phyloP scores from a whole-genome alignment of 2,329 filamentous ascomycete species.

The Epichloe gansuensis region DNA sequence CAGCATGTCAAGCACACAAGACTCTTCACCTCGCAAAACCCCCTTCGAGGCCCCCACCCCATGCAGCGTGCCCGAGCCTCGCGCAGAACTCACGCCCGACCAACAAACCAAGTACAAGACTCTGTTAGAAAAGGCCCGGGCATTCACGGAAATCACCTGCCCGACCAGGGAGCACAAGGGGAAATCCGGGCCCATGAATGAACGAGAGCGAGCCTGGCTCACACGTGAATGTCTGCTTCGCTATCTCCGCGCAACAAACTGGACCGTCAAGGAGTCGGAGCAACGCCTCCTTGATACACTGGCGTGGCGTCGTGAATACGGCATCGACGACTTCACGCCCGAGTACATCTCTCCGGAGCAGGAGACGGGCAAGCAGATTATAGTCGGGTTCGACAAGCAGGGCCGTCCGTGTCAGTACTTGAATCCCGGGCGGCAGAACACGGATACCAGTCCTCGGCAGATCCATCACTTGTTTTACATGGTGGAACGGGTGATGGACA shows the following conservation, averaged over 20 bases:
- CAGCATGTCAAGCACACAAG: background rate
- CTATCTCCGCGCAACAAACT: slow-evolving; percentile 89
- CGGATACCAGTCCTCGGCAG: slow-evolving; percentile 71
- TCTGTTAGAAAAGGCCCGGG: slow-evolving; percentile 56
- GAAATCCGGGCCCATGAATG: slow-evolving; percentile 53
- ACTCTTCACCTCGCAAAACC: slow-evolving; percentile 26
- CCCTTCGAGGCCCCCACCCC: slow-evolving; percentile 47
- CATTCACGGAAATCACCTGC: slow-evolving; percentile 52
- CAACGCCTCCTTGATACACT: slow-evolving; percentile 72
- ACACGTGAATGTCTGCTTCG: slow-evolving; percentile 85
- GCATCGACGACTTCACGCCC: slow-evolving; percentile 61
- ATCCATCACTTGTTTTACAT: slow-evolving; percentile 93
- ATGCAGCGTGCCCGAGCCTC: slow-evolving; percentile 41
- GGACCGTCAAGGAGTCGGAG: slow-evolving; percentile 62
- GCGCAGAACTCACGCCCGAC: slow-evolving; percentile 54
- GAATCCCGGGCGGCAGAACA: slow-evolving; percentile 84
- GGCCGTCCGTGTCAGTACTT: slow-evolving; percentile 85
- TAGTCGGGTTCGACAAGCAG: slow-evolving; percentile 76
- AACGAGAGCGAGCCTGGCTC: slow-evolving; percentile 77
- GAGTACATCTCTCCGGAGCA: slow-evolving; percentile 91
- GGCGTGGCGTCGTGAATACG: slow-evolving; percentile 83
- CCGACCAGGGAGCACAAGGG: slow-evolving; percentile 37
- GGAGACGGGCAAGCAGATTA: slow-evolving; percentile 88
- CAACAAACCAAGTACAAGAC: slow-evolving; percentile 72
- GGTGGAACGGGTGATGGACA: slow-evolving; percentile 77